Evolutionary conservation across 2,329 filamentous ascomycete species (phyloP).

Genomic region (Pestalotiopsis fici): DNA sequence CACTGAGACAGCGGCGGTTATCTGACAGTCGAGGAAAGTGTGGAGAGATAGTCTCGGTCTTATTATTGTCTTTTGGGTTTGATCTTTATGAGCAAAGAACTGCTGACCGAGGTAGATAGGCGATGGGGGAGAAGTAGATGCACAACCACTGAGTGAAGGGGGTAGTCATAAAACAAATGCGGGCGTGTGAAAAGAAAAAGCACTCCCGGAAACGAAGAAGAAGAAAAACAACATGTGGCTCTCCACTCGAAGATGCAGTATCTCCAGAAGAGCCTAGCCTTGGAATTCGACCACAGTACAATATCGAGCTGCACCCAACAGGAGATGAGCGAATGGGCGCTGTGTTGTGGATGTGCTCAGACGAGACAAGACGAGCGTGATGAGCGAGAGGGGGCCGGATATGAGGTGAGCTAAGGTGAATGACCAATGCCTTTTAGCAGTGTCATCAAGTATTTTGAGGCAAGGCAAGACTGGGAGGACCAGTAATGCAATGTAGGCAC

Average conservation of each 20-base stretch:
- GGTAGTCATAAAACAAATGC: conserved; percentile 21
- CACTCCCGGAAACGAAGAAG: conserved; percentile 9
- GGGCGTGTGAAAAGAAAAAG: conserved; percentile 14
- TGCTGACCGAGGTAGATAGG: conserved; percentile 7
- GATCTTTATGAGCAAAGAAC: conserved; percentile 11
- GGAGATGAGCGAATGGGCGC: not conserved
- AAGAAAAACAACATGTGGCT: conserved; percentile 5
- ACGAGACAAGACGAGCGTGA: not conserved
- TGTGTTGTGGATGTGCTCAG: not conserved
- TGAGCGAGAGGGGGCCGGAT: not conserved
- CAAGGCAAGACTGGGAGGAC: not conserved
- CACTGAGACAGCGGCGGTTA: conserved; percentile 31
- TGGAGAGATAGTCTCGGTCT: conserved; percentile 23
- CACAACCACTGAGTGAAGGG: conserved; percentile 19
- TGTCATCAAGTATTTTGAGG: conserved; percentile 18
- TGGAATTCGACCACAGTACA: not conserved
- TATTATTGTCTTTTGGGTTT: conserved; percentile 22
- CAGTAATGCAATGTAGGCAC: not conserved
- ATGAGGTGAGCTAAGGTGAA: conserved; percentile 5
- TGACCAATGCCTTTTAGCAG: conserved; percentile 15
- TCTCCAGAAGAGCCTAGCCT: not conserved
- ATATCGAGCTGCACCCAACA: conserved; percentile 13
- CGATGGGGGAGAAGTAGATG: conserved; percentile 15
- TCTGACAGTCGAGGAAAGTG: conserved; percentile 20
- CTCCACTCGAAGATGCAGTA: not conserved